Conservation (phyloP, 805 yeast species). For the Grigorovia jiainica region DNA sequence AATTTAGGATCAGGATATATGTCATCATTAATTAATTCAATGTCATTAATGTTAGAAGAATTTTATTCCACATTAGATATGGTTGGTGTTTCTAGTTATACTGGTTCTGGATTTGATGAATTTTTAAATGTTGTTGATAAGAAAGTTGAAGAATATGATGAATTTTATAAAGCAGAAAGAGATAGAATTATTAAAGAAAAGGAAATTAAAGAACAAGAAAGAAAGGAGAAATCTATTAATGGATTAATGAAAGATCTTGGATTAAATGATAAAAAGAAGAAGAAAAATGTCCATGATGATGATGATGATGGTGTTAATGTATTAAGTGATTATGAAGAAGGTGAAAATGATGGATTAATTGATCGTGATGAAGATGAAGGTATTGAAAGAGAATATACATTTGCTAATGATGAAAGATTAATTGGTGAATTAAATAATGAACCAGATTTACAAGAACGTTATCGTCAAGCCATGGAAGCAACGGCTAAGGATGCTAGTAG, state of each 20-base stretch:
- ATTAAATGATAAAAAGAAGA: slow-evolving; percentile 38
- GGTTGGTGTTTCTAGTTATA: slow-evolving; percentile 84
- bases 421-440: slow-evolving; percentile 42
- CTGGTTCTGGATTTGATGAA: slow-evolving; percentile 92
- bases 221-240: slow-evolving; percentile 61
- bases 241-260: slow-evolving; percentile 84
- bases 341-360: slow-evolving; percentile 34
- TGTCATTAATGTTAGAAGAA: slow-evolving; percentile 94
- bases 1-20: slow-evolving; percentile 67
- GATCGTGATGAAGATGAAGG: slow-evolving; percentile 44
- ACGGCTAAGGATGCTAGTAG: slow-evolving; percentile 54
- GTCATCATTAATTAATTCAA: slow-evolving; percentile 87
- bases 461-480: slow-evolving; percentile 61
- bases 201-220: slow-evolving; percentile 60
- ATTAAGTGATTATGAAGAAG: slow-evolving; percentile 36
- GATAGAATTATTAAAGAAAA: slow-evolving; percentile 70
- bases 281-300: slow-evolving; percentile 36
- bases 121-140: slow-evolving; percentile 75
- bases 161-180: slow-evolving; percentile 76
- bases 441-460: slow-evolving; percentile 51
- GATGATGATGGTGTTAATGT: slow-evolving; percentile 51
- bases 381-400: slow-evolving; percentile 59
- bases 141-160: slow-evolving; percentile 80
- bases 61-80: slow-evolving; percentile 89
- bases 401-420: slow-evolving; percentile 54